Evolutionary conservation across 352 stramenopile genomes (phyloP).

Genomic region (Globisporangium mamillatum): DNA sequence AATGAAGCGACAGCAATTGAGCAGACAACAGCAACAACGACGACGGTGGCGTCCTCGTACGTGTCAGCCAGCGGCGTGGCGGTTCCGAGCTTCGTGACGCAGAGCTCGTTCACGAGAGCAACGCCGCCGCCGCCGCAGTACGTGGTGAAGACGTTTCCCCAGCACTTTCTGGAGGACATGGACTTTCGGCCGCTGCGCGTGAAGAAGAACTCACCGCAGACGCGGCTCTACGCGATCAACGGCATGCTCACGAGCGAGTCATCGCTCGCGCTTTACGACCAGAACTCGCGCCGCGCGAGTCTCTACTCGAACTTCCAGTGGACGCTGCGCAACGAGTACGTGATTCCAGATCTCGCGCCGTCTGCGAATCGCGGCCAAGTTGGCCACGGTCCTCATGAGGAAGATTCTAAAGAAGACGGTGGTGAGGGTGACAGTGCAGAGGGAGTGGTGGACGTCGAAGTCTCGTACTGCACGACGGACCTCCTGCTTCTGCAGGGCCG

Average conservation of each 20-base stretch:
- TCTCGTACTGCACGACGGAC: conserved; percentile 80
- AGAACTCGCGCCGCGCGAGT: conserved; percentile 38
- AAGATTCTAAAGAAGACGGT: background rate
- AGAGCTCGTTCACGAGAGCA: background rate
- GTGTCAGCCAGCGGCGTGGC: conserved; percentile 14
- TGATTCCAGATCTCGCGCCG: conserved; percentile 50
- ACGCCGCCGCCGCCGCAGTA: conserved; percentile 25
- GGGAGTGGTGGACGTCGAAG: conserved; percentile 44
- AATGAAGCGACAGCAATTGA: background rate
- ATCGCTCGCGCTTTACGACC: conserved; percentile 71
- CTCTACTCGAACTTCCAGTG: conserved; percentile 84
- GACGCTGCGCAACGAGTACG: conserved; percentile 64
- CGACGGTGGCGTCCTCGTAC: conserved; percentile 14
- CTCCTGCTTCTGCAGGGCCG: conserved; percentile 78
- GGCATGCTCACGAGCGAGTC: conserved; percentile 64
- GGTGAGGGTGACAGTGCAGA: conserved; percentile 8
- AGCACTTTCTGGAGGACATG: conserved; percentile 83
- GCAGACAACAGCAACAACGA: background rate
- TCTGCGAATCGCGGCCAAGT: background rate
- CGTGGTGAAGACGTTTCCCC: conserved; percentile 80
- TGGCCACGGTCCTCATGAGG: too few relatives aligned
- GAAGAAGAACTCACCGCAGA: conserved; percentile 66
- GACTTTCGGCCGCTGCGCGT: conserved; percentile 84
- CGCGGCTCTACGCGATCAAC: conserved; percentile 77
- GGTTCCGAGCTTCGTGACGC: conserved; percentile 6